Percentiles rank a stretch among this genome's conserved stretches.
Evolutionary conservation across 768 basidiomycete species (phyloP).

Genomic region (Collybia nuda): DNA sequence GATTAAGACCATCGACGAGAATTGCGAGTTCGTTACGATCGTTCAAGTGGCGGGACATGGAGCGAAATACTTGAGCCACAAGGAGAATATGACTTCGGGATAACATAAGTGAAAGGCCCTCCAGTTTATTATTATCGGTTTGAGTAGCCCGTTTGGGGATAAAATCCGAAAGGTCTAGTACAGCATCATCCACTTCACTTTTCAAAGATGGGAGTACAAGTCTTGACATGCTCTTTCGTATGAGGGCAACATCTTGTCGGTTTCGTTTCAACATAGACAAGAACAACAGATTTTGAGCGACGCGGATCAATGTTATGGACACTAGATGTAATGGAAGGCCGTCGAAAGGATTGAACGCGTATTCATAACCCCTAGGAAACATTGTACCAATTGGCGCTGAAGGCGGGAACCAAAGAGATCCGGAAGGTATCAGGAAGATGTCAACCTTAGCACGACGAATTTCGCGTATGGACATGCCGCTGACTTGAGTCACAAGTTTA

Average conservation of each 20-base stretch:
- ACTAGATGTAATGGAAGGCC: conserved; percentile 42
- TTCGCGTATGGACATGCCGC: conserved; percentile 69
- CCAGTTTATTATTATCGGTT: conserved; percentile 21
- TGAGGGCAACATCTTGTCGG: conserved; percentile 63
- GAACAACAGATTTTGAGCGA: conserved; percentile 72
- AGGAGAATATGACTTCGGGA: conserved; percentile 70
- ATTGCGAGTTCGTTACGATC: conserved; percentile 67
- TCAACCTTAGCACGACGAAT: conserved; percentile 75
- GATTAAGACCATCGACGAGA: conserved; percentile 70
- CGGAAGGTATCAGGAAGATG: conserved; percentile 64
- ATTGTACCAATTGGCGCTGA: conserved; percentile 55
- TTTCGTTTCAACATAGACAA: conserved; percentile 62
- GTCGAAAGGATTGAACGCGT: conserved; percentile 34
- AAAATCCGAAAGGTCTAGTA: conserved; percentile 46
- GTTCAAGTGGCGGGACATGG: conserved; percentile 69
- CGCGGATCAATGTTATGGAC: conserved; percentile 61
- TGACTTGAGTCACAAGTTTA: conserved; percentile 61
- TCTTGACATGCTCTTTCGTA: conserved; percentile 65
- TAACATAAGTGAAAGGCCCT: conserved; percentile 56
- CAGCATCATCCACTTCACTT: conserved; percentile 17
- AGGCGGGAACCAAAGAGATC: conserved; percentile 66
- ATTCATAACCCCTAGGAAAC: conserved; percentile 52
- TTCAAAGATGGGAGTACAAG: conserved; percentile 55
- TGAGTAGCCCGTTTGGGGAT: conserved; percentile 33
- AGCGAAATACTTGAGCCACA: conserved; percentile 68